phyloP scores from a whole-genome alignment of 2,329 filamentous ascomycete genomes.

The Hawksworthiomyces lignivorus region DNA sequence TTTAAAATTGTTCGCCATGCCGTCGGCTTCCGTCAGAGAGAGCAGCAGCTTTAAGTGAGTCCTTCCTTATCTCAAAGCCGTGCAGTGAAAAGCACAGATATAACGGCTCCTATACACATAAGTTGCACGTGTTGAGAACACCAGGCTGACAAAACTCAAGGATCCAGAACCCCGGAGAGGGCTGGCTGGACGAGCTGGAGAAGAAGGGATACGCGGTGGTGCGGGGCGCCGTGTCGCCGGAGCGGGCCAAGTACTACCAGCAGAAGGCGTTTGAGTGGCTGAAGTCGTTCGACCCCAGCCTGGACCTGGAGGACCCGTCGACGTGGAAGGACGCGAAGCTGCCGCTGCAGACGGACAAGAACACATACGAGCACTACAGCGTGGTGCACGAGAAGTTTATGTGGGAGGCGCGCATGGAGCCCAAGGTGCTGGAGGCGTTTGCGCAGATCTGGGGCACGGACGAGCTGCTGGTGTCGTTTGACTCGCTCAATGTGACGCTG shows the following conservation, averaged over 20 bases:
- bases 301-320: slow-evolving; percentile 20
- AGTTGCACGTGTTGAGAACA: too few species aligned
- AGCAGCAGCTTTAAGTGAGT: too few species aligned
- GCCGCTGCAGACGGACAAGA: slow-evolving; percentile 25
- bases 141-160: too few species aligned
- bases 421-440: slow-evolving; percentile 28
- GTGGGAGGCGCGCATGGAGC: slow-evolving; percentile 30
- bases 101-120: too few species aligned
- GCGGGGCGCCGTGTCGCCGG: neutral
- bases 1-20: too few species aligned
- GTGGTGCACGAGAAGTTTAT: slow-evolving; percentile 30
- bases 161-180: slow-evolving; percentile 4
- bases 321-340: slow-evolving; percentile 30
- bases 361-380: slow-evolving; percentile 22
- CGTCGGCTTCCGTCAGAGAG: too few species aligned
- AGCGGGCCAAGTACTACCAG: slow-evolving; percentile 22
- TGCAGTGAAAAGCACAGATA: too few species aligned
- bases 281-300: slow-evolving; percentile 14
- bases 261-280: slow-evolving; percentile 18
- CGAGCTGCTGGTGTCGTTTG: slow-evolving; percentile 28
- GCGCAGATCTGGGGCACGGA: slow-evolving; percentile 28
- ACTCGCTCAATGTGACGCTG: slow-evolving; percentile 23
- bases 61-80: too few species aligned
- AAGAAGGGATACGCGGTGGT: slow-evolving; percentile 4
- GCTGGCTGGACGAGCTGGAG: slow-evolving; percentile 4